Base-by-base conservation (phyloP, 495 filamentous ascomycete species). In the Staphylotrichum tortipilum region DNA sequence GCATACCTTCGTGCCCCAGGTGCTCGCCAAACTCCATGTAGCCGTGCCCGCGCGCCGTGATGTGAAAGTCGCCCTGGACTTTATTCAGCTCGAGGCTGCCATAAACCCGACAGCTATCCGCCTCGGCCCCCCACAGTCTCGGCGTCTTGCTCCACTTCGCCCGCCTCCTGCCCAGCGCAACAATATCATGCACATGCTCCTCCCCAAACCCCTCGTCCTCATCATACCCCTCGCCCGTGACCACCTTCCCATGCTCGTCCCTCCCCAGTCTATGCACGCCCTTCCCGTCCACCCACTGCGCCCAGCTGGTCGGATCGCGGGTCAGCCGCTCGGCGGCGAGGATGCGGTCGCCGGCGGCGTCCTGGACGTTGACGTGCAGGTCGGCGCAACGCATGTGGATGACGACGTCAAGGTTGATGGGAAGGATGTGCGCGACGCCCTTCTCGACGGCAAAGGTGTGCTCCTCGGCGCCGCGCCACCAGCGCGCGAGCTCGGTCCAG, bases 11-110 rank as follows among this genome's bases (percentile, higher is more conserved):
- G 62, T 96, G 92, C 67, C 92, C 86, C 58, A 99, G 68, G 77
- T 99, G 94, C 33, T 79, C 70, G 34, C 78, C 81, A 51, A 79
- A 71, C 61, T 92, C 87, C 57, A 73, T 73, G 67, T 99, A 99
- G 9, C 92, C 92, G 69, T 99, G 94, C 0, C 92, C 92, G 44
- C 89, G 68, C 3, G 94, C 94, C 11, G 91, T 99, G 58, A 99
- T 94, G 61, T 99, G 92, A 62, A 99, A 97, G 68, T 99, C 91
- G 0, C 94, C 92, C 66, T 95, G 90, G 41, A 99, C 92, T 67
- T 92, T 94, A 60, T 97, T 96, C 35, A 90, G 77, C 62, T 92
- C 86, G 56, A 99, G 67, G 52, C 82, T 91, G 1, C 92, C 92
- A 61, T 79, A 99, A 42, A 99, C 83, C 31, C 92, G 76, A 69